Evolutionary conservation across 768 basidiomycete genomes (phyloP).

Genomic region (Lentinula guzmanii): DNA sequence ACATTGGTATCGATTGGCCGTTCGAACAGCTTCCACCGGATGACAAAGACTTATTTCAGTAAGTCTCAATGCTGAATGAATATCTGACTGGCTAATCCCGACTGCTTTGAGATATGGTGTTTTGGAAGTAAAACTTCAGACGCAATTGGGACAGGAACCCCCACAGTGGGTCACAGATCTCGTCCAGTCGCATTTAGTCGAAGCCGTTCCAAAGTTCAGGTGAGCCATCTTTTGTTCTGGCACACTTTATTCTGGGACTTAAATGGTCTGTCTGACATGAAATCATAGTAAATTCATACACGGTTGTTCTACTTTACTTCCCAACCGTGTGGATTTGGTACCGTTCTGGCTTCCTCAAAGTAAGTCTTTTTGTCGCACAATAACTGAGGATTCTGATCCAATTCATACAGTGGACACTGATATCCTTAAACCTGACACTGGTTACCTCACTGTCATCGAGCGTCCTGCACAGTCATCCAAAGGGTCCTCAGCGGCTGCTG

Average conservation of each 20-base stretch:
- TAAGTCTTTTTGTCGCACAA: slow-evolving; percentile 22
- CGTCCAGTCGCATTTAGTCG: slow-evolving; percentile 92
- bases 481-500: slow-evolving; percentile 36
- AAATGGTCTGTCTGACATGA: neutral
- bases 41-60: slow-evolving; percentile 94
- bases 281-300: slow-evolving; percentile 83
- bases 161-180: slow-evolving; percentile 95
- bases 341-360: slow-evolving; percentile 99
- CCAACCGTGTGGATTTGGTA: slow-evolving; percentile 89
- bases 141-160: slow-evolving; percentile 91
- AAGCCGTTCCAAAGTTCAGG: slow-evolving; percentile 98
- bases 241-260: too few relatives aligned
- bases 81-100: neutral
- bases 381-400: neutral
- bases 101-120: slow-evolving; percentile 65
- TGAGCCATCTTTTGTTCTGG: slow-evolving; percentile 19
- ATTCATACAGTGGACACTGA: slow-evolving; percentile 76
- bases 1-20: slow-evolving; percentile 89
- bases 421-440: slow-evolving; percentile 88
- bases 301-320: slow-evolving; percentile 90
- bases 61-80: slow-evolving; percentile 11
- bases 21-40: slow-evolving; percentile 69
- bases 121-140: slow-evolving; percentile 95
- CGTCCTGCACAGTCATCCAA: slow-evolving; percentile 47
- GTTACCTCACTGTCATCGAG: slow-evolving; percentile 66